Evolutionary conservation across 164 flowering plant species (phyloP).

Genomic region (Houttuynia cordata): DNA sequence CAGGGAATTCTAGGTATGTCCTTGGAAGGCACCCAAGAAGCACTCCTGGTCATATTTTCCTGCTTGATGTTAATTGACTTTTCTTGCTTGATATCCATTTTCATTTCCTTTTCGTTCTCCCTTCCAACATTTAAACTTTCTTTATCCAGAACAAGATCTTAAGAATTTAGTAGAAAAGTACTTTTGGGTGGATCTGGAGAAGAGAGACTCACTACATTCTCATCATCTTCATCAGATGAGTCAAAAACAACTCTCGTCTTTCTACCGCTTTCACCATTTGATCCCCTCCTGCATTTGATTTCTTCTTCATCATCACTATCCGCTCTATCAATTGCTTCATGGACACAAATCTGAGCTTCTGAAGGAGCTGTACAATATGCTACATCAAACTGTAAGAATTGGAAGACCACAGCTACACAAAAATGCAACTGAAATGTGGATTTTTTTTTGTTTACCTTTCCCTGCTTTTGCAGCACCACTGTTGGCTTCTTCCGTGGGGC

Average conservation of each 20-base stretch:
- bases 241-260: slow-evolving; percentile 80
- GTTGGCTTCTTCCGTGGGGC: background rate
- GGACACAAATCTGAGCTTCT: background rate
- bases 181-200: slow-evolving; percentile 61
- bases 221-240: slow-evolving; percentile 74
- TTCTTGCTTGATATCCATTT: slow-evolving; percentile 30
- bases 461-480: background rate
- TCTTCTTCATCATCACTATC: slow-evolving; percentile 8
- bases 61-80: slow-evolving; percentile 27
- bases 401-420: background rate
- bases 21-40: slow-evolving; percentile 13
- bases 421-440: no score
- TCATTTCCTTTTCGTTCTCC: slow-evolving; percentile 21
- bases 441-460: background rate
- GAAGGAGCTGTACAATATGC: background rate
- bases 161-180: slow-evolving; percentile 15
- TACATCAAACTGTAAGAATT: no score
- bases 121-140: slow-evolving; percentile 16
- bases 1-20: slow-evolving; percentile 13
- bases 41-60: slow-evolving; percentile 17
- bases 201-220: slow-evolving; percentile 60
- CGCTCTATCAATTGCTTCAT: background rate
- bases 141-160: slow-evolving; percentile 20
- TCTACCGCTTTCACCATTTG: slow-evolving; percentile 50
- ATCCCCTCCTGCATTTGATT: slow-evolving; percentile 38